A percentile compares a stretch with the other conserved stretches of the same genome.
These are phyloP conservation scores for Mucor indicus DNA, from an alignment of 371 early-diverging fungal genomes.

Conservation along the genomic window DNA sequence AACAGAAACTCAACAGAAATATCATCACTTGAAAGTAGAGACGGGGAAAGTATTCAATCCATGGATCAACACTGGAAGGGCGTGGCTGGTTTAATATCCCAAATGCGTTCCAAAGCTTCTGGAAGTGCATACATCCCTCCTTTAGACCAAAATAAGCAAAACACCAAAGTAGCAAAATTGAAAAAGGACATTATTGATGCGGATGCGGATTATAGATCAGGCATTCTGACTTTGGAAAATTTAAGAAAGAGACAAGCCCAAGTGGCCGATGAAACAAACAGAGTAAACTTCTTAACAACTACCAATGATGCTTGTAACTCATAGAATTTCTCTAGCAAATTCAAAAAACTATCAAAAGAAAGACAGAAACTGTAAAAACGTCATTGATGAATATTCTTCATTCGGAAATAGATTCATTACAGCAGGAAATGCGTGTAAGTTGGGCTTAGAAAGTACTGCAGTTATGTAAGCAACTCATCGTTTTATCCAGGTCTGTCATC, in stretches of 20 bases:
- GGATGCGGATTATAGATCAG: conserved; percentile 56
- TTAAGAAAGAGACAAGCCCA: conserved; percentile 46
- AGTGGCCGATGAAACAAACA: conserved; percentile 29
- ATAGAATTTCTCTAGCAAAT: conserved; percentile 12
- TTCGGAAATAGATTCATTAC: conserved; percentile 14
- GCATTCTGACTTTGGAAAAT: conserved; percentile 45
- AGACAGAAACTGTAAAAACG: conserved; percentile 12
- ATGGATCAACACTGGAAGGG: too few species aligned
- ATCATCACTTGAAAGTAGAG: not conserved
- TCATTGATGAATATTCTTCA: conserved; percentile 8
- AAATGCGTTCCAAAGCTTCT: conserved; percentile 33
- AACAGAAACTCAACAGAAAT: conserved; percentile 13
- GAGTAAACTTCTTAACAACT: conserved; percentile 20
- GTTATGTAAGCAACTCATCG: too few species aligned
- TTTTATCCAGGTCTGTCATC: too few species aligned
- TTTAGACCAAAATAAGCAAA: conserved; percentile 39
- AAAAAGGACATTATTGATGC: conserved; percentile 57
- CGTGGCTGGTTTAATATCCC: conserved; percentile 40
- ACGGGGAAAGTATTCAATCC: conserved; percentile 11
- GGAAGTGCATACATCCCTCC: conserved; percentile 10
- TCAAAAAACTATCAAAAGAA: conserved; percentile 15
- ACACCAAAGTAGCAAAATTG: conserved; percentile 42
- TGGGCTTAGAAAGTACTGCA: too few species aligned
- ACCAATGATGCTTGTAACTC: not conserved
- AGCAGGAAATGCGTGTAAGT: conserved; percentile 15